These are phyloP conservation scores for Epipyxis sp. DNA, from an alignment of 108 stramenopile genomes.

Conservation along the genomic window DNA sequence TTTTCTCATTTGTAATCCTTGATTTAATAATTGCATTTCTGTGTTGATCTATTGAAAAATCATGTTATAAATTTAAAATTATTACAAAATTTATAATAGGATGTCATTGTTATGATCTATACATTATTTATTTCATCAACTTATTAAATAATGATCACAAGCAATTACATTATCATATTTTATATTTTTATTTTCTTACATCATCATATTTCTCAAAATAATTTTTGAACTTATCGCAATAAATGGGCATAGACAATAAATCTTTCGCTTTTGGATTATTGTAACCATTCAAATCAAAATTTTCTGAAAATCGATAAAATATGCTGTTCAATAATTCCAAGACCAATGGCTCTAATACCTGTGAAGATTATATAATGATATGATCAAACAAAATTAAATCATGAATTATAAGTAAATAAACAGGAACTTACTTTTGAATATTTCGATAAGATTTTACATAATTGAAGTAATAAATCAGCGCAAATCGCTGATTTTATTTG, in stretches of 20 bases:
- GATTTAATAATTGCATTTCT: background rate
- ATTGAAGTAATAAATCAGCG: background rate
- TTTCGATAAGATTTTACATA: background rate
- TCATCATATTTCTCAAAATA: background rate
- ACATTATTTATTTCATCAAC: no score
- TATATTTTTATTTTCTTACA: no score
- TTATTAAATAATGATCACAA: background rate
- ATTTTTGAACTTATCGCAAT: background rate
- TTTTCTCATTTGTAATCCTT: background rate
- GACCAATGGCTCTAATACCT: background rate
- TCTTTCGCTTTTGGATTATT: background rate
- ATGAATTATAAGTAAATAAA: background rate
- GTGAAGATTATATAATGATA: background rate
- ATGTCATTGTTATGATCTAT: background rate
- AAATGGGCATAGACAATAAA: background rate
- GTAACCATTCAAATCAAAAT: background rate
- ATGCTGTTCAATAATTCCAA: constrained; percentile 9
- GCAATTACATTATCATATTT: background rate
- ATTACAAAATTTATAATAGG: no score
- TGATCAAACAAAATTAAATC: background rate
- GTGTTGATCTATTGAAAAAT: background rate
- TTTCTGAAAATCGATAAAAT: background rate
- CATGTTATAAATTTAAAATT: background rate
- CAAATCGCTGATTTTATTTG: background rate
- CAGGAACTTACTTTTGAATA: background rate